phyloP scores from a whole-genome alignment of 2,329 filamentous ascomycete species.

The Ophiognomonia clavigignenti-juglandacearum region DNA sequence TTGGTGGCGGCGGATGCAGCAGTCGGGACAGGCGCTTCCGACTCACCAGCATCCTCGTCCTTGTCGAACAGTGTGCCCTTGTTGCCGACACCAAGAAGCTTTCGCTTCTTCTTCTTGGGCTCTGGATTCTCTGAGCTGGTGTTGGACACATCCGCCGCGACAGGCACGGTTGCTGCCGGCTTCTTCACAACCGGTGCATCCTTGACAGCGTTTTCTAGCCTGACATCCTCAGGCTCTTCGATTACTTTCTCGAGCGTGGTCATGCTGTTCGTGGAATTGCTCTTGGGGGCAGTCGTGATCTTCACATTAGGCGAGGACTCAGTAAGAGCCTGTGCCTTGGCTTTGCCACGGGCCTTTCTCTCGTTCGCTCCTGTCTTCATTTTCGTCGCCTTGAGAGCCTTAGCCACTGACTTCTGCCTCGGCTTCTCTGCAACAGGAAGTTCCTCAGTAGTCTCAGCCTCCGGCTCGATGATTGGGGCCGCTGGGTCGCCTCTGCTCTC shows the following conservation, averaged over 20 bases:
- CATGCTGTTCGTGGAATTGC: constrained; percentile 24
- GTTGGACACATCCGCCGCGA: constrained; percentile 3
- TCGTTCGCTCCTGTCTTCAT: constrained; percentile 21
- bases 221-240: constrained; percentile 28
- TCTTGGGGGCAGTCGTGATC: constrained; percentile 25
- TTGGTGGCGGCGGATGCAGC: constrained; percentile 15
- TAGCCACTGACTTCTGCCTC: constrained; percentile 9
- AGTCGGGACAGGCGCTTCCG: constrained; percentile 19
- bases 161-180: constrained; percentile 12
- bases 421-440: constrained; percentile 5
- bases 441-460: constrained; percentile 6
- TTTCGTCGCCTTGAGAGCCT: constrained; percentile 15
- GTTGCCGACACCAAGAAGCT: constrained; percentile 57
- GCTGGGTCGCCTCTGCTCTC: constrained; percentile 9
- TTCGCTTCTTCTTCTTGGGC: constrained; percentile 66
- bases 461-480: constrained; percentile 13
- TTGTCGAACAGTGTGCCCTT: constrained; percentile 65
- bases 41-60: constrained; percentile 58
- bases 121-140: constrained; percentile 25
- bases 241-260: constrained; percentile 33
- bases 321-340: constrained; percentile 38
- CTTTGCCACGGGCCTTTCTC: constrained; percentile 38
- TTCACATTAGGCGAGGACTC: constrained; percentile 45
- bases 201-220: constrained; percentile 26
- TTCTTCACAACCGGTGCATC: constrained; percentile 24